Evolutionary conservation across 2,329 filamentous ascomycete genomes (phyloP).

Genomic region (Xylariaceae sp.): DNA sequence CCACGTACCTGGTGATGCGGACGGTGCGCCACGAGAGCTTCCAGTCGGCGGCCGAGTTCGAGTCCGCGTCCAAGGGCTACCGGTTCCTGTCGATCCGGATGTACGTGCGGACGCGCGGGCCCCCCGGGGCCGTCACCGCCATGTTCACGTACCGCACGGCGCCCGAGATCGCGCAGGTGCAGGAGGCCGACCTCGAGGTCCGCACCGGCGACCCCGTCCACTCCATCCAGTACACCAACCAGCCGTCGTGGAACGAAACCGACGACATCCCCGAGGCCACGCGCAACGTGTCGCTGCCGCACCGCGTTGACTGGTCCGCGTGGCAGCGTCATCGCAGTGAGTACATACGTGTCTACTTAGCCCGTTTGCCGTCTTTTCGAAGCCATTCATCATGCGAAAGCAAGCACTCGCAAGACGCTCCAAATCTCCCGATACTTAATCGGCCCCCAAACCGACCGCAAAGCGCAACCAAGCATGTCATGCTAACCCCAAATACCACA

Average conservation of each 20-base stretch:
- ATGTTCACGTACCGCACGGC: constrained; percentile 53
- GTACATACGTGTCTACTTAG: background rate
- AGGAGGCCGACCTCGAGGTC: constrained; percentile 46
- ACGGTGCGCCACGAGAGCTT: constrained; percentile 48
- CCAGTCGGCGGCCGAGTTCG: constrained; percentile 53
- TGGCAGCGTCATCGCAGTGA: constrained; percentile 50
- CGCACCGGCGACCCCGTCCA: constrained; percentile 41
- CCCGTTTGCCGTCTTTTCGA: no score
- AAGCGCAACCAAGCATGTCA: no score
- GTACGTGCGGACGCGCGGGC: constrained; percentile 52
- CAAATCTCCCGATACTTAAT: no score
- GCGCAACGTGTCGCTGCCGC: constrained; percentile 42
- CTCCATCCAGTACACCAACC: constrained; percentile 53
- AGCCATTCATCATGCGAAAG: no score
- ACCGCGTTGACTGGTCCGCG: constrained; percentile 45
- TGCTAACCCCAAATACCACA: constrained; percentile 10
- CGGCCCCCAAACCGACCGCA: no score
- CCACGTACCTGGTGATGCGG: constrained; percentile 52
- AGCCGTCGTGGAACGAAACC: constrained; percentile 47
- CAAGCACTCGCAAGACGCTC: no score
- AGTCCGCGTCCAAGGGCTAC: constrained; percentile 40
- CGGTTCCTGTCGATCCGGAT: constrained; percentile 50
- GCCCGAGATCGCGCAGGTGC: constrained; percentile 30
- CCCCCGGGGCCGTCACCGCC: constrained; percentile 51
- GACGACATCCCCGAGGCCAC: constrained; percentile 47